These are phyloP conservation scores for Jatropha multifida DNA, from an alignment of 441 rosid genomes.

Conservation along the genomic window DNA sequence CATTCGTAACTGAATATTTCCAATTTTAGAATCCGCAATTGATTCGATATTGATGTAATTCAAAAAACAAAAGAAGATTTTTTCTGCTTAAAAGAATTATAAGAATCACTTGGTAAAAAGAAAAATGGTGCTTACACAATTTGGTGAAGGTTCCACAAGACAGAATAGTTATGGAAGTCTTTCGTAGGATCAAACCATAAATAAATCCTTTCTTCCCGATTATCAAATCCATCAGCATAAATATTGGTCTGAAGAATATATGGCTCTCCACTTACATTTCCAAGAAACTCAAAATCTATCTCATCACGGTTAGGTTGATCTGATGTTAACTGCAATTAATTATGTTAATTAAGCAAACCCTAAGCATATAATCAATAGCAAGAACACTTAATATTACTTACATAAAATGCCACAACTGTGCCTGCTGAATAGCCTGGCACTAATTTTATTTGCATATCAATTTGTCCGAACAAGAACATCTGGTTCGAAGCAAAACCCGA, in stretches of 20 bases:
- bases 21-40: too few relatives aligned
- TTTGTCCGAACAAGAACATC: conserved; percentile 67
- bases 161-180: conserved; percentile 69
- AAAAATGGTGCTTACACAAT: conserved; percentile 56
- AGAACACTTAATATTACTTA: conserved; percentile 26
- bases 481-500: conserved; percentile 66
- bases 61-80: too few relatives aligned
- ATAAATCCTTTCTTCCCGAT: conserved; percentile 73
- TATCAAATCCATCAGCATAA: conserved; percentile 57
- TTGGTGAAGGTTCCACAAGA: conserved; percentile 82
- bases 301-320: conserved; percentile 76
- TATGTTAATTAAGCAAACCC: not conserved
- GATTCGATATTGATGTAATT: too few relatives aligned
- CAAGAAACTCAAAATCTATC: conserved; percentile 78
- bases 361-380: not conserved
- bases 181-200: conserved; percentile 88
- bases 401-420: conserved; percentile 79
- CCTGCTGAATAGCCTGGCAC: conserved; percentile 81
- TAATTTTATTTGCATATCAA: conserved; percentile 79
- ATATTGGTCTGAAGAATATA: conserved; percentile 79
- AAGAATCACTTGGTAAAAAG: not conserved
- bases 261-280: conserved; percentile 64
- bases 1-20: too few relatives aligned
- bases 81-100: not conserved
- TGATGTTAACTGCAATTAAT: conserved; percentile 52